Percentiles rank a stretch among this genome's conserved stretches.
Evolutionary conservation across 1,284 basidiomycete genomes (phyloP).

Genomic region (Spongispora temasekensis): DNA sequence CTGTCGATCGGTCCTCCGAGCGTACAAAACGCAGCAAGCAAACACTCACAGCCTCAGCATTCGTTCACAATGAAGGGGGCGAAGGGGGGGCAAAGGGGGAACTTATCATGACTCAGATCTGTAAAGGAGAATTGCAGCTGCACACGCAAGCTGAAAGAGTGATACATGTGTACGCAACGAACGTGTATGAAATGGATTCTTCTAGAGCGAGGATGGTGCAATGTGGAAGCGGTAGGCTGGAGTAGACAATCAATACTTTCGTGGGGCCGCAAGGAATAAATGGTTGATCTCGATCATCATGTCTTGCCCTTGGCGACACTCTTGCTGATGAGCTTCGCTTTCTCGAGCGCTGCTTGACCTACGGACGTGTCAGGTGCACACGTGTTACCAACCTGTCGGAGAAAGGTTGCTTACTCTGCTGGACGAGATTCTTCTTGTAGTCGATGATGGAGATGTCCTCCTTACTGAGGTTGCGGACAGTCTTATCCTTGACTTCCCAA

Average conservation of each 20-base stretch:
- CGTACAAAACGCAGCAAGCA: constrained; percentile 2
- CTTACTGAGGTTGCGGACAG: constrained; percentile 91
- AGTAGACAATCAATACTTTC: too few relatives aligned
- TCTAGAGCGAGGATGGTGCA: constrained; percentile 4
- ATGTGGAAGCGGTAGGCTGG: background rate
- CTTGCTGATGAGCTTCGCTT: constrained; percentile 91
- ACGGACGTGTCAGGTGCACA: constrained; percentile 12
- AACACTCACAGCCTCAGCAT: constrained; percentile 18
- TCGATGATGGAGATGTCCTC: constrained; percentile 87
- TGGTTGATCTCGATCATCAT: constrained; percentile 38
- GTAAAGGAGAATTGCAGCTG: constrained; percentile 6
- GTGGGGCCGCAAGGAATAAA: background rate
- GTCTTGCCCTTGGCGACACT: constrained; percentile 63
- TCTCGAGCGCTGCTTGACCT: constrained; percentile 82
- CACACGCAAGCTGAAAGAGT: constrained; percentile 13
- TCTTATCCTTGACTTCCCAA: constrained; percentile 97
- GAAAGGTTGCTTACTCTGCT: constrained; percentile 53
- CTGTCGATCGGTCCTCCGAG: constrained; percentile 13
- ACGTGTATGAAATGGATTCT: constrained; percentile 14
- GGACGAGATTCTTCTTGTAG: constrained; percentile 83
- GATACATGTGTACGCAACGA: constrained; percentile 15
- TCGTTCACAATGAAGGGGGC: constrained; percentile 4
- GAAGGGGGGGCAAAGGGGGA: background rate
- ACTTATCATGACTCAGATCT: constrained; percentile 20
- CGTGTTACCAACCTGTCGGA: constrained; percentile 16